Evolutionary conservation across 2,329 filamentous ascomycete genomes (phyloP), one percentile per base, ranked within the genome.

Genomic region (Cladosporium sp.): DNA sequence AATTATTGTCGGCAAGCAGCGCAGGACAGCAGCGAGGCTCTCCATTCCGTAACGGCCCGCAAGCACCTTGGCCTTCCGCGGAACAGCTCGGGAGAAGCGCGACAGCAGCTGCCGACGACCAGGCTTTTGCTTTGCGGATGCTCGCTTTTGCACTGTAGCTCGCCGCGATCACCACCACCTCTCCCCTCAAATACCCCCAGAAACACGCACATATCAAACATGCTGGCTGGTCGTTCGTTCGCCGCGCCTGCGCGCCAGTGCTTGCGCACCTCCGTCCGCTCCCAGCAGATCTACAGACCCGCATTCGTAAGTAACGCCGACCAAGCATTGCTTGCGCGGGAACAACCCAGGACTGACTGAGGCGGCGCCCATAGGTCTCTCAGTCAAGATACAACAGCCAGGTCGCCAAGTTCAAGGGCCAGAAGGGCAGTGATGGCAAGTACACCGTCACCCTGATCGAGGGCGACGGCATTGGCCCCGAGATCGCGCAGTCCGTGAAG

Each of bases 401-500:
- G 65, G 90, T 97, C 66, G 93, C 91, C 73, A 88, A 93, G 78
- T 98, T 96, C 79, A 86, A 89, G 68, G 93, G 92, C 64, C 80
- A 83, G 70, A 96, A 95, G 78, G 89, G 87, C 70, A 77, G 85
- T 70, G 86, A 92, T 79, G 93, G 93, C 69, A 93, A 93, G 75
- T 98, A 86, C 82, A 87, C 88, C 54, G 93, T 98, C 68, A 92
- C 89, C 66, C 80, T 98, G 75, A 98, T 98, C 63, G 95, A 98
- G 81, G 93, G 95, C 76, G 95, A 98, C 70, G 93, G 93, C 72
- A 98, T 98, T 72, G 93, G 93, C 57, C 93, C 93, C 60, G 92
- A 98, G 78, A 98, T 98, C 70, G 85, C 93, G 61, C 85, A 95
- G 75, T 95, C 93, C 46, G 91, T 98, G 69, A 98, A 97, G 84